Conservation (phyloP, 2,329 filamentous ascomycete species). For the Lecanicillium sp. region DNA sequence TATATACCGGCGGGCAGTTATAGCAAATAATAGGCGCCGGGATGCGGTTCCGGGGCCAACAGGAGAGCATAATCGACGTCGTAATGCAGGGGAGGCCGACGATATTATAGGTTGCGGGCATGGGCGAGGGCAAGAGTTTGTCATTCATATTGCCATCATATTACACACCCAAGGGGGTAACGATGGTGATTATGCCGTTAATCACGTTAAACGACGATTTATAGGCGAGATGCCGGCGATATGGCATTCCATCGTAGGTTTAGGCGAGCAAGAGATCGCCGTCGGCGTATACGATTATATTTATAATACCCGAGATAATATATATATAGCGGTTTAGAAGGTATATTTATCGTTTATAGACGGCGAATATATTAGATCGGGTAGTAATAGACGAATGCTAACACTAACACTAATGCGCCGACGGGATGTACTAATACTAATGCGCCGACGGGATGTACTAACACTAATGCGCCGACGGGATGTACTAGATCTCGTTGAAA, state of each 20-base stretch:
- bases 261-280: neutral
- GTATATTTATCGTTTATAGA: conserved; percentile 6
- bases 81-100: conserved; percentile 5
- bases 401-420: too few relatives aligned
- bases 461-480: too few relatives aligned
- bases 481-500: too few relatives aligned
- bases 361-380: too few relatives aligned
- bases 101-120: conserved; percentile 10
- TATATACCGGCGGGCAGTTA: too few relatives aligned
- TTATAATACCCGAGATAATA: too few relatives aligned
- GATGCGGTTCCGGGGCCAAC: conserved; percentile 4
- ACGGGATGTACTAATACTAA: too few relatives aligned
- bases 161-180: conserved; percentile 4
- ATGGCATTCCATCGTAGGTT: conserved; percentile 1
- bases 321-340: conserved; percentile 5
- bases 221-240: neutral
- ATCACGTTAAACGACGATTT: conserved; percentile 7
- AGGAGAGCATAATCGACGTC: conserved; percentile 8
- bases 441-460: too few relatives aligned
- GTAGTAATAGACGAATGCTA: too few relatives aligned
- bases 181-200: conserved; percentile 10
- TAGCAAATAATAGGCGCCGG: conserved; percentile 7
- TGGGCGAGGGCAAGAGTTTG: conserved; percentile 12
- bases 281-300: conserved; percentile 1
- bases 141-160: conserved; percentile 12